Evolutionary conservation across 768 basidiomycete genomes (phyloP).

Genomic region (Zangia roseola): DNA sequence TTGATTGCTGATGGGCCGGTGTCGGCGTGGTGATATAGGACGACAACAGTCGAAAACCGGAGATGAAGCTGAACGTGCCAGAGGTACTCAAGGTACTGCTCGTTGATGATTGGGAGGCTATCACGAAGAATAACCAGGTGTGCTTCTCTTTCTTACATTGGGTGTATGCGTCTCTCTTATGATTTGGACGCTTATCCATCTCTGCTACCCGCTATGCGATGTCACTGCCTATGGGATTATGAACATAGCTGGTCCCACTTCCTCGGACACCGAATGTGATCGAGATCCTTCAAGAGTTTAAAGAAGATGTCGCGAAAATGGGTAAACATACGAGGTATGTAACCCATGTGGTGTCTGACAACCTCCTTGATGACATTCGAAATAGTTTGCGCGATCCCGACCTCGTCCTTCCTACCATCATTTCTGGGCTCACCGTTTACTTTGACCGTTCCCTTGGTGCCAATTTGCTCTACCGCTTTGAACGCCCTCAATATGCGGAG

Average conservation of each 20-base stretch:
- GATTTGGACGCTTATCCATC: not conserved
- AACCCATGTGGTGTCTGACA: not conserved
- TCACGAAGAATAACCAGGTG: constrained; percentile 94
- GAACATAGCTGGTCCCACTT: constrained; percentile 73
- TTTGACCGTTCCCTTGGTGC: constrained; percentile 91
- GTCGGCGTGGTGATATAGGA: constrained; percentile 47
- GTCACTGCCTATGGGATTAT: not conserved
- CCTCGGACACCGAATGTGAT: constrained; percentile 79
- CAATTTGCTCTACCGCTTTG: constrained; percentile 91
- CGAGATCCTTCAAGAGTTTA: constrained; percentile 76
- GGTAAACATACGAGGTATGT: constrained; percentile 48
- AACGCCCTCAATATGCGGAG: constrained; percentile 88
- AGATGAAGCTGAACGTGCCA: constrained; percentile 88
- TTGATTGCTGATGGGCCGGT: not conserved
- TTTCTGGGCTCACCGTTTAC: constrained; percentile 84
- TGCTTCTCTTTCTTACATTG: constrained; percentile 4
- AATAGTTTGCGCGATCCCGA: constrained; percentile 66
- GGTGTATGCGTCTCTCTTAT: not conserved
- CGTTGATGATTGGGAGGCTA: constrained; percentile 97
- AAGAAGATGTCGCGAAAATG: constrained; percentile 53
- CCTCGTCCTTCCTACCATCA: constrained; percentile 72
- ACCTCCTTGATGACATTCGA: not conserved
- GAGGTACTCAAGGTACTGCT: constrained; percentile 86
- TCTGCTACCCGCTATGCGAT: not conserved
- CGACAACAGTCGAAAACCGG: constrained; percentile 74